Percentiles rank a stretch among this genome's conserved stretches.
Evolutionary conservation across 345 rosid genomes (phyloP).

Genomic region (Populus ilicifolia): DNA sequence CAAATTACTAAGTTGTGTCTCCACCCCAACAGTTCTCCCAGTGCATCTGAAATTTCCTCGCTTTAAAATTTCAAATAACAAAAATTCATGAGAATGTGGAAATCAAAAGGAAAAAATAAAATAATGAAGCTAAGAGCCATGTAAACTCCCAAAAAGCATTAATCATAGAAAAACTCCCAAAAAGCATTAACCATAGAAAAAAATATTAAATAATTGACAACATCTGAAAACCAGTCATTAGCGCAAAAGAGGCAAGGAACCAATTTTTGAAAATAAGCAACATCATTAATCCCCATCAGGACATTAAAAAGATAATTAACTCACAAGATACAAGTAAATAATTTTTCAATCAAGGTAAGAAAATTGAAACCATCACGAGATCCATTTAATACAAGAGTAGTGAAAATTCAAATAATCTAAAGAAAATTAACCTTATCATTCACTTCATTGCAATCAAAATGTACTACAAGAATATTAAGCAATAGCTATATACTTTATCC

Average conservation of each 20-base stretch:
- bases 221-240: not conserved
- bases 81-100: constrained; percentile 28
- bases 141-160: not conserved
- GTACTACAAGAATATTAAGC: not conserved
- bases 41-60: constrained; percentile 92
- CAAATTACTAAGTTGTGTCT: constrained; percentile 79
- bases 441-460: not conserved
- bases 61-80: constrained; percentile 43
- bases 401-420: not conserved
- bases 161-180: not conserved
- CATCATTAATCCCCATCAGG: not conserved
- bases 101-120: constrained; percentile 7
- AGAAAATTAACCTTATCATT: not conserved
- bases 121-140: constrained; percentile 5
- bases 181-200: not conserved
- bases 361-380: not conserved
- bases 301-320: not conserved
- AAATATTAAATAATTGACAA: not conserved
- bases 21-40: constrained; percentile 89
- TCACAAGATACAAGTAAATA: not conserved
- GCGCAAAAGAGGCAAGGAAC: not conserved
- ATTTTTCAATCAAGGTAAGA: not conserved
- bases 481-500: not conserved
- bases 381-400: not conserved
- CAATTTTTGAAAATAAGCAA: not conserved